phyloP scores from a whole-genome alignment of 441 rosid species.

The Adansonia rubrostipa region DNA sequence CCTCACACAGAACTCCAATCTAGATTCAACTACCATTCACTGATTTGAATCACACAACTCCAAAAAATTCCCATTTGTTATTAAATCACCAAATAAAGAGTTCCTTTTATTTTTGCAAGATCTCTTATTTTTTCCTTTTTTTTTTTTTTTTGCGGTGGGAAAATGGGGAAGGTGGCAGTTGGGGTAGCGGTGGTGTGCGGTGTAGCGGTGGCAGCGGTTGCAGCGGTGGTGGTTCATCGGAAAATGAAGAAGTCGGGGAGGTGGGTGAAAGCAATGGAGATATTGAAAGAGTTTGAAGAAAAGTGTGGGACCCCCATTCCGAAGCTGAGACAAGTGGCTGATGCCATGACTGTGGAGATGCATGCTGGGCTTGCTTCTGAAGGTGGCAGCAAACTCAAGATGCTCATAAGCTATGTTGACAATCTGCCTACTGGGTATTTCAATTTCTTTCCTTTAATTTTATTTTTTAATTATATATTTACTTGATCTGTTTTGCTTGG shows the following conservation, averaged over 20 bases:
- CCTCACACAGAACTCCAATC: background rate
- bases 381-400: slow-evolving; percentile 68
- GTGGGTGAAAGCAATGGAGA: slow-evolving; percentile 54
- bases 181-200: slow-evolving; percentile 65
- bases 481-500: background rate
- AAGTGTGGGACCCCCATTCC: slow-evolving; percentile 52
- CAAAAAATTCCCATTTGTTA: background rate
- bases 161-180: slow-evolving; percentile 71
- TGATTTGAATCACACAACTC: background rate
- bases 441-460: background rate
- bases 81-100: background rate
- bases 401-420: slow-evolving; percentile 70
- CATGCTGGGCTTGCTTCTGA: slow-evolving; percentile 73
- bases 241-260: slow-evolving; percentile 53
- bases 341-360: slow-evolving; percentile 74
- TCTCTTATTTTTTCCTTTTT: background rate
- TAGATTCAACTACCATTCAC: slow-evolving; percentile 2
- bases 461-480: background rate
- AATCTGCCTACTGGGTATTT: slow-evolving; percentile 68
- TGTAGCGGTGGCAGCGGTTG: slow-evolving; percentile 70
- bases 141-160: background rate
- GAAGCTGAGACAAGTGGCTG: slow-evolving; percentile 57
- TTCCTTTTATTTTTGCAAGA: background rate
- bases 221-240: slow-evolving; percentile 50
- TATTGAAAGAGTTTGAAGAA: slow-evolving; percentile 58